Conservation (phyloP, 768 basidiomycete species). For the Pleurotus citrinopileatus region DNA sequence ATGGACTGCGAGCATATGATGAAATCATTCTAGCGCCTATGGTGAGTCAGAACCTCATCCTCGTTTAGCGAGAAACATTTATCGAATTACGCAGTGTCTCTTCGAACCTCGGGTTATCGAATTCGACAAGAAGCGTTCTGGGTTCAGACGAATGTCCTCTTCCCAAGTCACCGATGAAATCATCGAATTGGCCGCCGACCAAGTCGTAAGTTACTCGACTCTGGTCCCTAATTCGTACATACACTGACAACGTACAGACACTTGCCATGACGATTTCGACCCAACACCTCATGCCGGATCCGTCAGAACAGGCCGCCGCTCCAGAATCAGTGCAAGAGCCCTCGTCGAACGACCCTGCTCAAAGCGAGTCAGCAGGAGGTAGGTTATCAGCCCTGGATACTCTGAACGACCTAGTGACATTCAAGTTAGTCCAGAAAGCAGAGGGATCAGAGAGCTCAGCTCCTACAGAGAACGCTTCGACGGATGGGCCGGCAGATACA, state of each 20-base stretch:
- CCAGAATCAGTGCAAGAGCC: conserved; percentile 19
- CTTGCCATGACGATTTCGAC: conserved; percentile 91
- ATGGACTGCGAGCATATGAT: conserved; percentile 88
- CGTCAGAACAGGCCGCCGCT: conserved; percentile 16
- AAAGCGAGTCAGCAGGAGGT: conserved; percentile 5
- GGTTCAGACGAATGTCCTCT: conserved; percentile 44
- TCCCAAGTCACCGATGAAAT: conserved; percentile 76
- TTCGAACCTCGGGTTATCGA: conserved; percentile 94
- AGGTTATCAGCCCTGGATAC: background rate
- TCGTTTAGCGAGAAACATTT: background rate
- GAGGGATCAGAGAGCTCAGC: conserved; percentile 30
- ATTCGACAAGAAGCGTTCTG: conserved; percentile 72
- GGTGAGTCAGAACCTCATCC: conserved; percentile 43
- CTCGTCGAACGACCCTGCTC: conserved; percentile 15
- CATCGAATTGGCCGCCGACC: conserved; percentile 50
- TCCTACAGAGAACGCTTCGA: conserved; percentile 16
- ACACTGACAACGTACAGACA: conserved; percentile 47
- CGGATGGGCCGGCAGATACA: conserved; percentile 25
- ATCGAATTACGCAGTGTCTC: conserved; percentile 57
- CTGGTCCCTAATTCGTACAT: background rate
- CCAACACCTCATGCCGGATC: conserved; percentile 62
- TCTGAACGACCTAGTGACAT: background rate
- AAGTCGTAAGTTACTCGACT: conserved; percentile 39
- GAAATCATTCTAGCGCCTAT: conserved; percentile 94
- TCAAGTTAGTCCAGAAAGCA: conserved; percentile 3